Conservation (phyloP, 139 green algal genomes). For the Chlorella sp. region DNA sequence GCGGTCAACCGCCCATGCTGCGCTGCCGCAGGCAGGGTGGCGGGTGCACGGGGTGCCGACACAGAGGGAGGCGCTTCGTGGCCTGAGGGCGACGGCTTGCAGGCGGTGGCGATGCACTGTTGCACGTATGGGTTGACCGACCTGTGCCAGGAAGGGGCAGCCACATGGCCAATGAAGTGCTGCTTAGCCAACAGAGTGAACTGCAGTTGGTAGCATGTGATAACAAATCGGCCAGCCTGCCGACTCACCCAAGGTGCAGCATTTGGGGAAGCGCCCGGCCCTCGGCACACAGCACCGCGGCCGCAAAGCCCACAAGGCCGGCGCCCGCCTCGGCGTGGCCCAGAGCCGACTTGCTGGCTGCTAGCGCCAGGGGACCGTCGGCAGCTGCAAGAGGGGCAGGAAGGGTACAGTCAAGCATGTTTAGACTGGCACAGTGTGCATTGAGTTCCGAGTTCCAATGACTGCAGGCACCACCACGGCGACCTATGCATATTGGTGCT, state of each 20-base stretch:
- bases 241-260: constrained; percentile 11
- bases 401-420: neutral
- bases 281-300: neutral
- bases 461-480: too few relatives aligned
- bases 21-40: neutral
- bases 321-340: constrained; percentile 82
- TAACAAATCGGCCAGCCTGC: neutral
- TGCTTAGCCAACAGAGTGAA: neutral
- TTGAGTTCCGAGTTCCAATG: too few relatives aligned
- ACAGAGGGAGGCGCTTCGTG: neutral
- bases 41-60: neutral
- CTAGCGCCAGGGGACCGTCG: constrained; percentile 48
- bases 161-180: neutral
- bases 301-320: constrained; percentile 63
- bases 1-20: neutral
- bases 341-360: constrained; percentile 68
- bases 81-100: neutral
- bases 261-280: neutral
- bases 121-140: constrained; percentile 9
- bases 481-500: too few relatives aligned
- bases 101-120: neutral
- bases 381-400: neutral
- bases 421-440: too few relatives aligned
- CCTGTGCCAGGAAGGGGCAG: neutral
- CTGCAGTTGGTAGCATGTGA: too few relatives aligned